Conservation (phyloP, 768 basidiomycete genomes). For the Tulasnella sp. region DNA sequence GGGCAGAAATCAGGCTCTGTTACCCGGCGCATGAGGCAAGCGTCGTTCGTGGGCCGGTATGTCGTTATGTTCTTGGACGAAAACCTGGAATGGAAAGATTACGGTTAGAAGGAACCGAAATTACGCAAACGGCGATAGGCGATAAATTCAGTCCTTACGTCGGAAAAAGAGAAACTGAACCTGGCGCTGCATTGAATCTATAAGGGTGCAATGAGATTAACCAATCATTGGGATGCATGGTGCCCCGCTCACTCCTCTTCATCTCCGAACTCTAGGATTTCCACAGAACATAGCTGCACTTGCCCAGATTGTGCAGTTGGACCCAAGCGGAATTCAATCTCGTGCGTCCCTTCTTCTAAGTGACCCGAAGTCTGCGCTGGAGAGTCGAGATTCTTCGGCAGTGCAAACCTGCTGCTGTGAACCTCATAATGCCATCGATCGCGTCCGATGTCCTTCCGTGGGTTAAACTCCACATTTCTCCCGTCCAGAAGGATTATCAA, state of each 20-base stretch:
- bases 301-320: constrained; percentile 53
- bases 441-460: constrained; percentile 58
- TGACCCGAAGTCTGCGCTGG: not conserved
- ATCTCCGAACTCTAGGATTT: constrained; percentile 72
- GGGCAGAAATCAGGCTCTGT: constrained; percentile 73
- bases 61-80: constrained; percentile 65
- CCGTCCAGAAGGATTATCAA: constrained; percentile 66
- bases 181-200: constrained; percentile 64
- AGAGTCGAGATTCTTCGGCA: constrained; percentile 39
- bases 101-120: not conserved
- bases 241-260: constrained; percentile 53
- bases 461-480: constrained; percentile 60
- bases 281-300: constrained; percentile 77
- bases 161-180: constrained; percentile 69
- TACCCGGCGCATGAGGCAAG: constrained; percentile 79
- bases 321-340: constrained; percentile 60
- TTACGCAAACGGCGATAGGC: constrained; percentile 13
- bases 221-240: constrained; percentile 39
- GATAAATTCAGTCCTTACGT: constrained; percentile 54
- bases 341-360: constrained; percentile 58
- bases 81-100: constrained; percentile 49
- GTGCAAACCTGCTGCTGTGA: constrained; percentile 39
- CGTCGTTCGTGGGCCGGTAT: constrained; percentile 82
- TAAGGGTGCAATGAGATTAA: not conserved
- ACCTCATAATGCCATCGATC: constrained; percentile 82